Conservation (phyloP, 139 green algal genomes). For the Asterochloris sp. region DNA sequence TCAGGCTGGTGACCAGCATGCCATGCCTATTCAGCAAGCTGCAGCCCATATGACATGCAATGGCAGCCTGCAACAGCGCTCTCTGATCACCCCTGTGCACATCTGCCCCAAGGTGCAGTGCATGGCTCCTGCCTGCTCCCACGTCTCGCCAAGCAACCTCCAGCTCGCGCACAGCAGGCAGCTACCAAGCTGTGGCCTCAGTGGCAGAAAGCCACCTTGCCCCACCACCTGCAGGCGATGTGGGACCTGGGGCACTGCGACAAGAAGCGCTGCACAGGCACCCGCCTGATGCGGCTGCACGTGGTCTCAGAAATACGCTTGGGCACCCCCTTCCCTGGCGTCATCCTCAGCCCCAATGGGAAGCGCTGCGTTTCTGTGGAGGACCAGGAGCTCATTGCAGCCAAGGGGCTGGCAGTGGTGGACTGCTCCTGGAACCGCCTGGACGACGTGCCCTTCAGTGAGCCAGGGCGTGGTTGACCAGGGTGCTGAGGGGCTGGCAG, state of each 20-base stretch:
- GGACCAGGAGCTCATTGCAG: slow-evolving; percentile 75
- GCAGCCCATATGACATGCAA: no score
- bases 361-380: slow-evolving; percentile 63
- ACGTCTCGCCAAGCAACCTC: no score
- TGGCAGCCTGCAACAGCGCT: no score
- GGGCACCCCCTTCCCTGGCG: slow-evolving; percentile 72
- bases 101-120: no score
- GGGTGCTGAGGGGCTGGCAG: neutral
- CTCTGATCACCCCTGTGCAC: no score
- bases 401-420: slow-evolving; percentile 91
- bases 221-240: slow-evolving; percentile 58
- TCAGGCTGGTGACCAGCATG: no score
- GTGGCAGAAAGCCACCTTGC: neutral
- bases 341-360: slow-evolving; percentile 77
- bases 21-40: no score
- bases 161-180: no score
- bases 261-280: slow-evolving; percentile 74
- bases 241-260: slow-evolving; percentile 94
- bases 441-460: slow-evolving; percentile 91
- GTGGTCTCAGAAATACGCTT: slow-evolving; percentile 77
- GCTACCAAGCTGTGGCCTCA: neutral
- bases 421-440: slow-evolving; percentile 98
- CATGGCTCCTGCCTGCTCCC: no score
- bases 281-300: slow-evolving; percentile 53
- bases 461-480: neutral